Percentiles rank a stretch among this genome's conserved stretches.
Evolutionary conservation across 148 eudicot species (phyloP).

Genomic region (Rhododendron vialii): DNA sequence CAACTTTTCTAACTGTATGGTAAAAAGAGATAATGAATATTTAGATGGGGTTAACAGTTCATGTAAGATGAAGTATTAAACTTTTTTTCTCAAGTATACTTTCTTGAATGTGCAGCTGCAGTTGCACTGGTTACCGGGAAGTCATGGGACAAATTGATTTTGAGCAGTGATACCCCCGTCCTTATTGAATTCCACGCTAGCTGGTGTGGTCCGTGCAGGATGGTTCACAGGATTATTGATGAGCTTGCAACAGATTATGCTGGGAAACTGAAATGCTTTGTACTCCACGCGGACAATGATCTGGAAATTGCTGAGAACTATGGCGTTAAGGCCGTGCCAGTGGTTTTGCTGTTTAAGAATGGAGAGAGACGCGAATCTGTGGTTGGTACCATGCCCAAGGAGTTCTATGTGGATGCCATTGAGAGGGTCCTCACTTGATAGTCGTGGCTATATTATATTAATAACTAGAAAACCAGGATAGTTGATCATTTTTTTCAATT

Average conservation of each 20-base stretch:
- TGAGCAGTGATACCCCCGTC: constrained; percentile 61
- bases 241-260: constrained; percentile 76
- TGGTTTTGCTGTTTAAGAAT: constrained; percentile 83
- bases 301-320: constrained; percentile 54
- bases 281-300: constrained; percentile 62
- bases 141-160: constrained; percentile 76
- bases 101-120: constrained; percentile 43
- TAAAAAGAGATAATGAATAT: background rate
- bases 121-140: constrained; percentile 47
- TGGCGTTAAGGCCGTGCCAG: constrained; percentile 82
- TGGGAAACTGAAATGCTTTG: constrained; percentile 60
- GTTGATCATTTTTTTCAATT: constrained; percentile 8
- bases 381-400: constrained; percentile 94
- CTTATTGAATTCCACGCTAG: constrained; percentile 90
- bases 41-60: background rate
- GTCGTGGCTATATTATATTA: background rate
- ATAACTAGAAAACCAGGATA: background rate
- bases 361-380: constrained; percentile 55
- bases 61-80: background rate
- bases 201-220: constrained; percentile 98
- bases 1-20: background rate
- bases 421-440: constrained; percentile 56
- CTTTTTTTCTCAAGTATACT: background rate
- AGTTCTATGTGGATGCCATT: constrained; percentile 76
- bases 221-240: constrained; percentile 94